Evolutionary conservation across 495 filamentous ascomycete genomes (phyloP), one percentile per base, ranked within the genome.

Genomic region (Penicillium salamii): DNA sequence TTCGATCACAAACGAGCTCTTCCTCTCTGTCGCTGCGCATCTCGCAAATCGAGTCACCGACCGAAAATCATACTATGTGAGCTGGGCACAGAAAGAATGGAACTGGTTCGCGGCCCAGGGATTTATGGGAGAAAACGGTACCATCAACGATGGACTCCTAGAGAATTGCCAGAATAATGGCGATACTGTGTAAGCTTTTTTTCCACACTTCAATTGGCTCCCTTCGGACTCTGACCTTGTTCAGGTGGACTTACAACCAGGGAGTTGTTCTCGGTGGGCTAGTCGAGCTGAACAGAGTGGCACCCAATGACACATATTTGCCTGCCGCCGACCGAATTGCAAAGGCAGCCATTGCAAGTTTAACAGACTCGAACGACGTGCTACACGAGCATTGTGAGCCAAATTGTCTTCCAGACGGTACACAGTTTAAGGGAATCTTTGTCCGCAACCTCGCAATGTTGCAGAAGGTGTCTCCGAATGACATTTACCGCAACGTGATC

Each of bases 391-490:
- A 63, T 11, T 87, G 83, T 54, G 86, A 89, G 58, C 83, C 82
- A 0, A 61, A 62, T 26, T 86, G 83, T 36, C 84, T 79, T 23
- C 71, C 55, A 9, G 78, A 87, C 51, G 83, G 76, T 1, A 67
- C 73, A 8, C 85, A 89, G 63, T 92, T 92, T 78, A 92, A 90
- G 68, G 88, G 88, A 24, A 77, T 88, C 15, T 90, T 90, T 58
- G 79, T 89, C 56, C 78, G 88, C 6, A 90, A 89, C 55, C 67
- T 91, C 35, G 66, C 70, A 20, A 71, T 76, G 24, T 59, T 91
- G 49, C 75, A 88, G 5, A 50, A 61, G 15, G 79, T 65, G 0
- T 70, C 74, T 0, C 79, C 81, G 4, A 59, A 80, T 23, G 66
- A 75, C 8, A 56, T 53, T 14, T 85, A 80, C 51, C 66, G 68